A percentile compares a stretch with the other conserved stretches of the same genome.
These are phyloP conservation scores for Zygnema circumcarinatum DNA, from an alignment of 139 green algal genomes.

Conservation along the genomic window DNA sequence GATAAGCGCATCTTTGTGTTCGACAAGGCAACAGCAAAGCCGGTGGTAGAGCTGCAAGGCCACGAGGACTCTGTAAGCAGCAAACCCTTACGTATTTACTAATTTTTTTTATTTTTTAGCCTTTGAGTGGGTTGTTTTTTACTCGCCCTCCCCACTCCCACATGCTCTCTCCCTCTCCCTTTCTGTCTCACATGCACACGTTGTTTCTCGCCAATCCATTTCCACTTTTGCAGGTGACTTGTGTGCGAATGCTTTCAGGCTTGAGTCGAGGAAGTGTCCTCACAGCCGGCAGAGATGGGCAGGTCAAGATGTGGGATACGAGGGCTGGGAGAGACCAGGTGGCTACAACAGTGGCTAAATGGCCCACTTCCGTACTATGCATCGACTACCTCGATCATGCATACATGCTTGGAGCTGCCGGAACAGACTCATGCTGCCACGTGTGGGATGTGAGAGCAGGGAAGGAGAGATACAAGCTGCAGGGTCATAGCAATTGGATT, in stretches of 20 bases:
- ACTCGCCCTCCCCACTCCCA: not conserved
- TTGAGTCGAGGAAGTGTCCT: slow-evolving; percentile 16
- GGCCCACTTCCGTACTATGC: slow-evolving; percentile 2
- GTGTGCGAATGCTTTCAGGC: slow-evolving; percentile 31
- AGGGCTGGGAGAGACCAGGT: slow-evolving; percentile 29
- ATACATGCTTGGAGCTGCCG: not conserved
- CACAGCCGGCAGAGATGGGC: slow-evolving; percentile 22
- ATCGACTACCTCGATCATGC: slow-evolving; percentile 32
- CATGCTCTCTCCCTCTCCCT: no score
- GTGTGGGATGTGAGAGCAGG: slow-evolving; percentile 48
- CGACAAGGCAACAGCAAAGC: slow-evolving; percentile 39
- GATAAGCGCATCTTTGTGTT: slow-evolving; percentile 41
- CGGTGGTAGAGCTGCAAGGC: slow-evolving; percentile 38
- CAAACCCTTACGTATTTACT: no score
- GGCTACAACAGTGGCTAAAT: not conserved
- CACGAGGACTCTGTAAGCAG: slow-evolving; percentile 31
- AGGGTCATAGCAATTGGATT: slow-evolving; percentile 55
- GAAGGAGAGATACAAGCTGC: slow-evolving; percentile 47
- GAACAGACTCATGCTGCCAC: slow-evolving; percentile 31
- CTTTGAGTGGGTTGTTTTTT: not conserved
- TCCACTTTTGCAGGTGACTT: slow-evolving; percentile 29
- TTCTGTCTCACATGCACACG: not conserved
- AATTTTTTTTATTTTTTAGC: no score
- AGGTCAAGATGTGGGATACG: slow-evolving; percentile 45
- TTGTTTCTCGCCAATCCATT: not conserved